Base-by-base conservation (phyloP, 768 basidiomycete genomes). In the Tricholoma bakamatsutake region DNA sequence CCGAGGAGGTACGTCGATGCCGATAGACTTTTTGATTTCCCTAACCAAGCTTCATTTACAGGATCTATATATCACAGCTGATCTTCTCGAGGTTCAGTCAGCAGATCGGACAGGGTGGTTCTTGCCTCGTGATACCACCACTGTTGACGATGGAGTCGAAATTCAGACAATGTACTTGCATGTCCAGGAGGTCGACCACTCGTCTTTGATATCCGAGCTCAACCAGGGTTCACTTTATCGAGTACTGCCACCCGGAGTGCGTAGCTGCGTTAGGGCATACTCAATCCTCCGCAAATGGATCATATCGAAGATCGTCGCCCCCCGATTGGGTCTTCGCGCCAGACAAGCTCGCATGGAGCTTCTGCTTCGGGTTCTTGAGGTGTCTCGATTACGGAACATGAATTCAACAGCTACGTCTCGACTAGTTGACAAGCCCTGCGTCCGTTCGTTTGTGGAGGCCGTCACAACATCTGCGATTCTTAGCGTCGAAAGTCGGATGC, bases 51-150 rank as follows among this genome's bases (percentile, higher is more conserved):
- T 51, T 31, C 6, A 47, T 50, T 33, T 33, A 43, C 57, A 92
- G 88, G 90, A 93, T 69, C 73, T 93, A 35, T 87, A 90, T 62
- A 75, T 85, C 42, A 84, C 87, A 6, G 81, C 84, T 4, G 91
- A 93, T 66, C 69, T 92, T 15, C 76, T 93, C 9, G 91, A 93
- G 67, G 81, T 90, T 0, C 91, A 93, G 67, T 84, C 81, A 1
- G 80, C 82, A 13, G 91, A 93, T 66, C 81, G 84, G 31, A 85
- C 81, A 2, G 91, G 88, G 2, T 93, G 91, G 90, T 88, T 91
- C 68, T 72, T 76, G 3, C 53, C 71, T 31, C 75, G 82, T 52
- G 90, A 92, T n/a, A 66, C 74, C 0, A 69, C 69, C 13, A 69
- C 76, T 0, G 67, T 73, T 47, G 78, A 81, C 10, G 91, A 93